Conservation (phyloP, 805 yeast species). For the Saturnispora mendoncae region DNA sequence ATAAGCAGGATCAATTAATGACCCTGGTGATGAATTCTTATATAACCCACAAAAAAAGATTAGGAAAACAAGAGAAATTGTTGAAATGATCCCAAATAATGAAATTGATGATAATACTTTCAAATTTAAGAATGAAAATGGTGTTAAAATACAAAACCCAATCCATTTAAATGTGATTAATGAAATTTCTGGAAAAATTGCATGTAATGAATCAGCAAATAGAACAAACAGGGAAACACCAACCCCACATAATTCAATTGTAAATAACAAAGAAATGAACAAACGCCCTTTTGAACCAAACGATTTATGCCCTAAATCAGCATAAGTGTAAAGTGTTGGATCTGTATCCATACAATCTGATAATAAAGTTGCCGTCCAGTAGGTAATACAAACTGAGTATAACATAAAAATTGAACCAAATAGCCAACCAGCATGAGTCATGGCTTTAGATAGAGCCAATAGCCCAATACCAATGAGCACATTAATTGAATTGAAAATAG, state of each 20-base stretch:
- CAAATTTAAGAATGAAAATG: conserved; percentile 61
- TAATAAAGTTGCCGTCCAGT: conserved; percentile 66
- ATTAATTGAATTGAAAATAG: conserved; percentile 58
- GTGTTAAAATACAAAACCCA: conserved; percentile 65
- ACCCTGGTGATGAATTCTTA: conserved; percentile 42
- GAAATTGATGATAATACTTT: conserved; percentile 46
- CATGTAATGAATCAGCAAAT: conserved; percentile 78
- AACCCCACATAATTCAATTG: conserved; percentile 69
- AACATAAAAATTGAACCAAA: conserved; percentile 53
- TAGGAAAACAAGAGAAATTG: conserved; percentile 39
- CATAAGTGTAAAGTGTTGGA: conserved; percentile 73
- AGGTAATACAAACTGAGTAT: conserved; percentile 58
- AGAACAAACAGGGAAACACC: conserved; percentile 75
- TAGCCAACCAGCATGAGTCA: conserved; percentile 56
- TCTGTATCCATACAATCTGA: conserved; percentile 75
- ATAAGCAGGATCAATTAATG: conserved; percentile 39
- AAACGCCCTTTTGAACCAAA: conserved; percentile 72
- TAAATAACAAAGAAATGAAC: conserved; percentile 62
- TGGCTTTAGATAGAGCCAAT: conserved; percentile 57
- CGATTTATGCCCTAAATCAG: conserved; percentile 81
- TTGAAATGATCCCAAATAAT: conserved; percentile 47
- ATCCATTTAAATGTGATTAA: conserved; percentile 52
- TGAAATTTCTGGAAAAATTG: conserved; percentile 49
- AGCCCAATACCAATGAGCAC: conserved; percentile 62
- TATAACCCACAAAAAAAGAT: conserved; percentile 40